Percentiles rank a stretch among this genome's conserved stretches.
Conservation (phyloP, 495 filamentous ascomycete species). For the Corynascus novoguineensis region DNA sequence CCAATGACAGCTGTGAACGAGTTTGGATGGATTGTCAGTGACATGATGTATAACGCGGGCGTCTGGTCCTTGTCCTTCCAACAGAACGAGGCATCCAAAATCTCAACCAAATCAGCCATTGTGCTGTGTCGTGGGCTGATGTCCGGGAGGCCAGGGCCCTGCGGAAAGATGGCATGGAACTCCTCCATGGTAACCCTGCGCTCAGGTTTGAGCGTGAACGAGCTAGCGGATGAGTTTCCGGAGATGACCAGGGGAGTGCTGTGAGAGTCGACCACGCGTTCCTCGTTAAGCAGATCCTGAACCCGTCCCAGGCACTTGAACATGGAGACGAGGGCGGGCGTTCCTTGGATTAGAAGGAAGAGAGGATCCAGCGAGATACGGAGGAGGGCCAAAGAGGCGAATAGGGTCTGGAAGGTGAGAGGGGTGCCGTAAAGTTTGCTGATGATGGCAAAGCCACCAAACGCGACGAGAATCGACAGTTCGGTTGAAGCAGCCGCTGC, state of each 20-base stretch:
- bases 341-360: constrained; percentile 10
- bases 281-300: constrained; percentile 7
- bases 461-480: constrained; percentile 10
- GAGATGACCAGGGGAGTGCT: not conserved
- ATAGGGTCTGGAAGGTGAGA: constrained; percentile 11
- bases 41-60: constrained; percentile 7
- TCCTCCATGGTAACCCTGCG: not conserved
- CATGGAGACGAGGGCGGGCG: constrained; percentile 10
- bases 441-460: constrained; percentile 9
- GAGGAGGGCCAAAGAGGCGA: constrained; percentile 3
- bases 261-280: not conserved
- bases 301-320: constrained; percentile 11
- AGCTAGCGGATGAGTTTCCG: constrained; percentile 2
- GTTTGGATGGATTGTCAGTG: not conserved
- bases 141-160: not conserved
- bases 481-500: constrained; percentile 7
- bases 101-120: constrained; percentile 4
- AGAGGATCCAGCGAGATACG: constrained; percentile 10
- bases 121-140: not conserved
- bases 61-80: not conserved
- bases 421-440: constrained; percentile 8
- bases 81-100: constrained; percentile 7
- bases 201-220: not conserved
- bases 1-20: constrained; percentile 12
- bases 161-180: not conserved